These are phyloP conservation scores for Fonsecaea monophora DNA, from an alignment of 2,329 filamentous ascomycete species.

Conservation along the genomic window DNA sequence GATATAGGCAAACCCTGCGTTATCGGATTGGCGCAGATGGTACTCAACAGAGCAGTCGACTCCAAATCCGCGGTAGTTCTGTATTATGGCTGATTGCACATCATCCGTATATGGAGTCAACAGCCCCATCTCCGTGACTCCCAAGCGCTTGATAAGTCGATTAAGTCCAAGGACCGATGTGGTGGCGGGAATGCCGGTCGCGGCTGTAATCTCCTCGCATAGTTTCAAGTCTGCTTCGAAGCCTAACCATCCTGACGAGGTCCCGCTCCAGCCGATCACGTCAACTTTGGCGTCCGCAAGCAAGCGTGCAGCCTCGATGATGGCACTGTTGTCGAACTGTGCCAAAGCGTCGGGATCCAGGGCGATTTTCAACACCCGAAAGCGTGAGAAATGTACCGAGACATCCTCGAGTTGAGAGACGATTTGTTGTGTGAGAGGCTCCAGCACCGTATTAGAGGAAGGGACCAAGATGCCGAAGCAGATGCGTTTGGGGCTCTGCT, in stretches of 20 bases:
- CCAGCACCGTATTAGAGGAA: slow-evolving; percentile 55
- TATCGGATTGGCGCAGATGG: slow-evolving; percentile 47
- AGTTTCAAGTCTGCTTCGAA: slow-evolving; percentile 52
- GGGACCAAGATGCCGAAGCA: slow-evolving; percentile 52
- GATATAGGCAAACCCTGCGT: slow-evolving; percentile 49
- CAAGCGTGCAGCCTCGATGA: slow-evolving; percentile 46
- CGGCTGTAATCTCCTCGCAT: slow-evolving; percentile 47
- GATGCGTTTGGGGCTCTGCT: slow-evolving; percentile 13
- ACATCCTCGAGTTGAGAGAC: slow-evolving; percentile 44
- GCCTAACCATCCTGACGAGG: slow-evolving; percentile 49
- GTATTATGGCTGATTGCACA: slow-evolving; percentile 49
- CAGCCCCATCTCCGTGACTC: slow-evolving; percentile 45
- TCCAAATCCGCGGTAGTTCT: slow-evolving; percentile 47
- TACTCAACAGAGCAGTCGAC: slow-evolving; percentile 45
- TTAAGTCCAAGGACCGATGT: slow-evolving; percentile 53
- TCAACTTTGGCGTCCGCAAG: slow-evolving; percentile 49
- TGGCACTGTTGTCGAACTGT: slow-evolving; percentile 44
- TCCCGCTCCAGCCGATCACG: slow-evolving; percentile 51
- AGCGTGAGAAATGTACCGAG: slow-evolving; percentile 54
- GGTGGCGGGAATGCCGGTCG: slow-evolving; percentile 49
- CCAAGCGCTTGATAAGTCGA: slow-evolving; percentile 43
- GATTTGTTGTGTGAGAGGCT: slow-evolving; percentile 51
- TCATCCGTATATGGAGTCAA: slow-evolving; percentile 54
- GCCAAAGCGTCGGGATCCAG: slow-evolving; percentile 44
- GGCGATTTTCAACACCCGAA: slow-evolving; percentile 50